A percentile compares a stretch with the other conserved stretches of the same genome.
Evolutionary conservation across 345 rosid species (phyloP).

Genomic region (Populus alba): DNA sequence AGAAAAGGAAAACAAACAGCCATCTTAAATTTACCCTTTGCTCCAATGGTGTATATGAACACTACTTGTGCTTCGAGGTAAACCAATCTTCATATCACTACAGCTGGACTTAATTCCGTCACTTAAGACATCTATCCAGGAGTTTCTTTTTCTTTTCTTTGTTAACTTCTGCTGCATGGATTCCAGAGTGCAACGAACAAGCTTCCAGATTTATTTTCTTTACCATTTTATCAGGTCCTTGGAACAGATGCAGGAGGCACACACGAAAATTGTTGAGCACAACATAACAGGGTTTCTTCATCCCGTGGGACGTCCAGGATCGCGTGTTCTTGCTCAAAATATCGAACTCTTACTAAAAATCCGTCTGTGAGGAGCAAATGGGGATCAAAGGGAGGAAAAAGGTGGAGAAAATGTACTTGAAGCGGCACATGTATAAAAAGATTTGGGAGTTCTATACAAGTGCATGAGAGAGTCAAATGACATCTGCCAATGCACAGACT

Average conservation of each 20-base stretch:
- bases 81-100: background rate
- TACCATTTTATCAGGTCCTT: constrained; percentile 48
- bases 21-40: background rate
- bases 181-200: background rate
- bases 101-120: background rate
- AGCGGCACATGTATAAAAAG: constrained; percentile 81
- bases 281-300: constrained; percentile 84
- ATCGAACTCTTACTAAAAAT: constrained; percentile 50
- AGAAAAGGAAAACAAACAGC: background rate
- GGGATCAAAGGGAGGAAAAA: constrained; percentile 68
- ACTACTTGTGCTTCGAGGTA: background rate
- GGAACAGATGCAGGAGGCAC: constrained; percentile 97
- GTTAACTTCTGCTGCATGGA: background rate
- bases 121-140: background rate
- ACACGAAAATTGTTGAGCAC: constrained; percentile 72
- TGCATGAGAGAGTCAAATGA: constrained; percentile 73
- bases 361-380: constrained; percentile 46
- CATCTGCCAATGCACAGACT: background rate
- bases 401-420: constrained; percentile 66
- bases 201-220: background rate
- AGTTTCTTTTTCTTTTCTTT: background rate
- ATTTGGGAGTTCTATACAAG: constrained; percentile 67
- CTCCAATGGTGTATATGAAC: background rate
- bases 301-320: constrained; percentile 58
- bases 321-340: constrained; percentile 51